Conservation (phyloP, 2,329 filamentous ascomycete genomes). For the Aspergillus versicolor region DNA sequence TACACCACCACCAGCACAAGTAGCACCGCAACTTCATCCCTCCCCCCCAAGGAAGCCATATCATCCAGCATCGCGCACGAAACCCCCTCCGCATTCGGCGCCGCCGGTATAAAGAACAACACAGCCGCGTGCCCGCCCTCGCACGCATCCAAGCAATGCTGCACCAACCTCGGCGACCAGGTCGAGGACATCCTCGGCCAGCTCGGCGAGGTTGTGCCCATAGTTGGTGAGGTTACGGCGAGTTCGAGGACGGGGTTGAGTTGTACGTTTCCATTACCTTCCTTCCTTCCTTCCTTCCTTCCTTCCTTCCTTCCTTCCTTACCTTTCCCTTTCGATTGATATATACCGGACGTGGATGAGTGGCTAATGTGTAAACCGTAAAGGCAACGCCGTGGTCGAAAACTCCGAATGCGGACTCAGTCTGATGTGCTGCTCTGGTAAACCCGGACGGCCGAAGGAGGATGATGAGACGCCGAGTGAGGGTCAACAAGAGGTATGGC, state of each 20-base stretch:
- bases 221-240: constrained; percentile 19
- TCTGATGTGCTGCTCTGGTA: too few species aligned
- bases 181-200: constrained; percentile 16
- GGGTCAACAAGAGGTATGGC: too few species aligned
- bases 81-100: constrained; percentile 5
- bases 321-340: too few species aligned
- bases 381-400: too few species aligned
- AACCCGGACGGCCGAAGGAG: too few species aligned
- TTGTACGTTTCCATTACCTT: constrained; percentile 21
- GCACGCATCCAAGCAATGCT: constrained; percentile 28
- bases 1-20: neutral
- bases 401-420: too few species aligned
- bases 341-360: too few species aligned
- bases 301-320: too few species aligned
- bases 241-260: constrained; percentile 24
- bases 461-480: too few species aligned
- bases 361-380: too few species aligned
- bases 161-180: constrained; percentile 20
- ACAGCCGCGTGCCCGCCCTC: constrained; percentile 22
- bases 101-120: constrained; percentile 12
- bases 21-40: neutral
- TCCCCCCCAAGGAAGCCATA: too few species aligned
- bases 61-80: neutral
- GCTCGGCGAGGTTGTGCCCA: constrained; percentile 23
- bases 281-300: too few species aligned